A percentile compares a stretch with the other conserved stretches of the same genome.
Conservation (phyloP, 257 asterid species). For the Linderniella brevidens region DNA sequence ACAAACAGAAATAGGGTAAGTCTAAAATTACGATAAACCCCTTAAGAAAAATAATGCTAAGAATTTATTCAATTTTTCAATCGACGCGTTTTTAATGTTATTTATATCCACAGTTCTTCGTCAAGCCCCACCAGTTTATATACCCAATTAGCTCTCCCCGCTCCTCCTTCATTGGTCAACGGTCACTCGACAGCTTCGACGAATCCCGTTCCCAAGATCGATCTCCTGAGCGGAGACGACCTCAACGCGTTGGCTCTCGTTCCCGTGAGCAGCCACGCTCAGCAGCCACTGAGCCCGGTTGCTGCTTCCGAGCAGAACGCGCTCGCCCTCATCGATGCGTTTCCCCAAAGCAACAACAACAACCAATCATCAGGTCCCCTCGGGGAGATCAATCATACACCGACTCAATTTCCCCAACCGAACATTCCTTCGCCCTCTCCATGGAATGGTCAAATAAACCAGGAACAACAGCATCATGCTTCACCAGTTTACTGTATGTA, state of each 20-base stretch:
- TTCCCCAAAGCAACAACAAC: slow-evolving; percentile 27
- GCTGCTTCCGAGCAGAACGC: slow-evolving; percentile 64
- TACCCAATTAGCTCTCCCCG: slow-evolving; percentile 42
- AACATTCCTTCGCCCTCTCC: slow-evolving; percentile 32
- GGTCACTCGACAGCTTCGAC: slow-evolving; percentile 36
- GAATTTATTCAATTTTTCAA: too few species aligned
- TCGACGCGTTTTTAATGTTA: neutral
- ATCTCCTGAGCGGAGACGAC: slow-evolving; percentile 84
- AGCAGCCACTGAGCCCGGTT: slow-evolving; percentile 61
- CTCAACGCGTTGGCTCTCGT: slow-evolving; percentile 47
- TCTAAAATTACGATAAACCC: too few species aligned
- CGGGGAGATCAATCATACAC: slow-evolving; percentile 40
- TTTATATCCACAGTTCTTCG: slow-evolving; percentile 33
- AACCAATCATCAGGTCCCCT: slow-evolving; percentile 20
- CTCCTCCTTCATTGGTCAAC: slow-evolving; percentile 39
- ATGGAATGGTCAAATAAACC: slow-evolving; percentile 51
- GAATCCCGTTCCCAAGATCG: slow-evolving; percentile 42
- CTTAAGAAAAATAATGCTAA: too few species aligned
- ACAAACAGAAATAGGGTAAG: slow-evolving; percentile 41
- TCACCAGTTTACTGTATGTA: slow-evolving; percentile 19
- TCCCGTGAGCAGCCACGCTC: slow-evolving; percentile 66
- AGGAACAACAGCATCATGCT: slow-evolving; percentile 62
- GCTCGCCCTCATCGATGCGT: slow-evolving; percentile 85
- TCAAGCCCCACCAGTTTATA: slow-evolving; percentile 41
- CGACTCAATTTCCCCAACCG: slow-evolving; percentile 57